These are phyloP conservation scores for Cyclotella baltica DNA, from an alignment of 108 stramenopile species.

Conservation along the genomic window DNA sequence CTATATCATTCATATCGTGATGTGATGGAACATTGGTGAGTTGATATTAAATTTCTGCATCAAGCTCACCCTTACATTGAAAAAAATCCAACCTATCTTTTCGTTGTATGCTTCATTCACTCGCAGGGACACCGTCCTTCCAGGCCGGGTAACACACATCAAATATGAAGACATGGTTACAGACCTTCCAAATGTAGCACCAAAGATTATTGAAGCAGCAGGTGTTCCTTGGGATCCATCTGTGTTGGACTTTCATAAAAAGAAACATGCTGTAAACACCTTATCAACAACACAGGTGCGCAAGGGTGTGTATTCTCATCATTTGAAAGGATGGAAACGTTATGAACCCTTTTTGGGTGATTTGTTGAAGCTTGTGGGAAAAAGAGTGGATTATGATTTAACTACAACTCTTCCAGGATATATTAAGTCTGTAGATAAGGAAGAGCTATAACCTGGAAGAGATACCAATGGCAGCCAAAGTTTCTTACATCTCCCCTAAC, in stretches of 20 bases:
- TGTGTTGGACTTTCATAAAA: slow-evolving; percentile 87
- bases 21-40: slow-evolving; percentile 82
- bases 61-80: no score
- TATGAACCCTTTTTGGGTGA: slow-evolving; percentile 69
- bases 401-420: slow-evolving; percentile 66
- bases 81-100: no score
- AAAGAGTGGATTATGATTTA: slow-evolving; percentile 54
- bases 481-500: no score
- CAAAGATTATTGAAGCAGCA: slow-evolving; percentile 57
- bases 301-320: slow-evolving; percentile 80
- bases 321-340: slow-evolving; percentile 76
- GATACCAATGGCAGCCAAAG: no score
- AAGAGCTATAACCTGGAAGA: not conserved
- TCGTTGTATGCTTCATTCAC: no score
- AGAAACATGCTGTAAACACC: slow-evolving; percentile 90
- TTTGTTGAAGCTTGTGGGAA: slow-evolving; percentile 60
- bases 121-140: slow-evolving; percentile 62
- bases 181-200: slow-evolving; percentile 73
- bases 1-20: slow-evolving; percentile 81
- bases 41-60: not conserved
- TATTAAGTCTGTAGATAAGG: slow-evolving; percentile 6
- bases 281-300: slow-evolving; percentile 87
- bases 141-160: slow-evolving; percentile 84
- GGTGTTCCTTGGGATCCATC: slow-evolving; percentile 72
- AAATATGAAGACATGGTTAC: slow-evolving; percentile 88